Conservation (phyloP, 2,329 filamentous ascomycete species). For the Lachnellula cervina region DNA sequence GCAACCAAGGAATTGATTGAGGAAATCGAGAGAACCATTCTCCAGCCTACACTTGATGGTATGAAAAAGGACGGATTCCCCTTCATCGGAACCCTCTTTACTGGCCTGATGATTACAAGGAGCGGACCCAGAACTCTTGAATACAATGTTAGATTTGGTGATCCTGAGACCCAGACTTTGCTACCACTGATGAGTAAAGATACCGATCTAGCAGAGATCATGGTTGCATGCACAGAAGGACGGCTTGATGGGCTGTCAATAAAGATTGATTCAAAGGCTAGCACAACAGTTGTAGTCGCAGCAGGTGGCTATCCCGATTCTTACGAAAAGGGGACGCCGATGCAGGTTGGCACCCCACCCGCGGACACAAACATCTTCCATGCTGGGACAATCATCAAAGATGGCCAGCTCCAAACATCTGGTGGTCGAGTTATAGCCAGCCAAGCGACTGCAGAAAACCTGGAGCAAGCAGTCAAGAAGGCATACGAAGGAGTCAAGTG, state of each 20-base stretch:
- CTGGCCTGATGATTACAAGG: slow-evolving; percentile 88
- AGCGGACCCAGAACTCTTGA: slow-evolving; percentile 77
- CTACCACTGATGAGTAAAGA: slow-evolving; percentile 71
- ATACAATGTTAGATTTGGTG: slow-evolving; percentile 90
- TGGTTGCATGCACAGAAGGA: slow-evolving; percentile 77
- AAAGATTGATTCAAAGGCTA: slow-evolving; percentile 64
- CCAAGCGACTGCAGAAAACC: slow-evolving; percentile 70
- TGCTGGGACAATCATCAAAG: slow-evolving; percentile 71
- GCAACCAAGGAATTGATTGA: slow-evolving; percentile 69
- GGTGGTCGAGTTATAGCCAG: slow-evolving; percentile 92
- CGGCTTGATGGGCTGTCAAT: slow-evolving; percentile 67
- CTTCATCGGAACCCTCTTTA: slow-evolving; percentile 74
- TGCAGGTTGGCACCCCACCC: slow-evolving; percentile 43
- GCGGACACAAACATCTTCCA: slow-evolving; percentile 76
- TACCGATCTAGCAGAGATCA: slow-evolving; percentile 80
- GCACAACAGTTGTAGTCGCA: slow-evolving; percentile 89
- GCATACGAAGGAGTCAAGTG: slow-evolving; percentile 61
- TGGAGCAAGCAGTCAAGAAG: slow-evolving; percentile 77
- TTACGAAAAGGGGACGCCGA: slow-evolving; percentile 73
- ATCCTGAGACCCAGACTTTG: slow-evolving; percentile 86
- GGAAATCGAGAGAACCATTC: slow-evolving; percentile 71
- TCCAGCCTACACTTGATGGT: slow-evolving; percentile 85
- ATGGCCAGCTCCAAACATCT: slow-evolving; percentile 63
- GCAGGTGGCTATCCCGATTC: slow-evolving; percentile 84
- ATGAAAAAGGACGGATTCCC: slow-evolving; percentile 76